These are phyloP conservation scores for Gaultheria prostrata DNA, from an alignment of 148 eudicot genomes.

Conservation along the genomic window DNA sequence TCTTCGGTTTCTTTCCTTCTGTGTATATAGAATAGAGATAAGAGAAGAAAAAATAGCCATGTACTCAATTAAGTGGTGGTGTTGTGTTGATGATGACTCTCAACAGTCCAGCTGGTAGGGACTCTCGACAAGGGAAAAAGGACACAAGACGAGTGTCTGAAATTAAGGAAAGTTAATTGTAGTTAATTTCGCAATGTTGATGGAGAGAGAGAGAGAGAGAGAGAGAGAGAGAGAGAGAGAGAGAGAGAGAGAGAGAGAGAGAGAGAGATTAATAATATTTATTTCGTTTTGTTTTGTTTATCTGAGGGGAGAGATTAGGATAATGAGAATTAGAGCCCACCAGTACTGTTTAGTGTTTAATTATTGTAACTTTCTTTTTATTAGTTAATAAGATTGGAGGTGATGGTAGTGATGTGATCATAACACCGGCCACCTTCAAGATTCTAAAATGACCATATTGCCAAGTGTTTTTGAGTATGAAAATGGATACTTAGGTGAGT, in stretches of 20 bases:
- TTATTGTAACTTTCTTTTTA: not conserved
- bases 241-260: constrained; percentile 6
- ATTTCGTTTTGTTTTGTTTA: not conserved
- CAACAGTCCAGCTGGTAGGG: constrained; percentile 11
- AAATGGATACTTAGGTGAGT: not conserved
- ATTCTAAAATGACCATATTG: not conserved
- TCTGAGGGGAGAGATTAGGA: not conserved
- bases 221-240: not conserved
- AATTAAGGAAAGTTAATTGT: not conserved
- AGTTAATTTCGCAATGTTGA: not conserved
- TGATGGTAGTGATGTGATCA: constrained; percentile 16
- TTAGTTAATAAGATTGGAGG: not conserved
- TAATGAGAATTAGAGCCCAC: constrained; percentile 1
- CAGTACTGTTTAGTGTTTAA: not conserved
- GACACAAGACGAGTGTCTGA: not conserved
- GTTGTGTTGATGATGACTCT: not conserved
- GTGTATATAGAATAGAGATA: not conserved
- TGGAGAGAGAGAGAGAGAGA: not conserved
- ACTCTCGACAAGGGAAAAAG: not conserved
- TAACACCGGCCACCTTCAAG: not conserved
- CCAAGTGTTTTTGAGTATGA: not conserved
- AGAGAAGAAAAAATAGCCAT: not conserved
- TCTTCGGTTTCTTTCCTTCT: not conserved
- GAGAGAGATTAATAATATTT: too few species aligned
- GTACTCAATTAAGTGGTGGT: not conserved